A percentile compares a stretch with the other conserved stretches of the same genome.
Evolutionary conservation across 1,139 yeast species (phyloP).

Genomic region (Dujonia santamariae): DNA sequence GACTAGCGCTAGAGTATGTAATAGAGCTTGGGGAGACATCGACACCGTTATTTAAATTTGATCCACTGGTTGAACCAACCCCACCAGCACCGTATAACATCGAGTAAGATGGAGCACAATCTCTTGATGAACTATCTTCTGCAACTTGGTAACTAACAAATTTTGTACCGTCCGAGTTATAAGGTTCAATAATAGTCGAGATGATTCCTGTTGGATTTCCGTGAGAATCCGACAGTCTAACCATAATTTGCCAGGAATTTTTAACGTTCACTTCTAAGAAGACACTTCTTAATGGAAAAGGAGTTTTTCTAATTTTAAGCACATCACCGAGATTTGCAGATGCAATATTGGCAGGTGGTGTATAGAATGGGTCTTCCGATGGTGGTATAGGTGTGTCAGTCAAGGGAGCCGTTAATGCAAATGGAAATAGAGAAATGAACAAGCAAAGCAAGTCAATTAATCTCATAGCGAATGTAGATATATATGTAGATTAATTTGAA

Average conservation of each 20-base stretch:
- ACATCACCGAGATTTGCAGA: conserved; percentile 22
- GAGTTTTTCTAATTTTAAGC: conserved; percentile 22
- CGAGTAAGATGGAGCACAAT: conserved; percentile 35
- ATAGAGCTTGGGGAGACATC: no score
- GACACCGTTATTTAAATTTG: no score
- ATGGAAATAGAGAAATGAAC: conserved; percentile 1
- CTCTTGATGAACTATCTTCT: conserved; percentile 25
- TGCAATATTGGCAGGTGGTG: conserved; percentile 24
- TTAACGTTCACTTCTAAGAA: conserved; percentile 15
- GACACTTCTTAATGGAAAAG: conserved; percentile 16
- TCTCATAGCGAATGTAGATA: no score
- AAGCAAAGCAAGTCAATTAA: not conserved
- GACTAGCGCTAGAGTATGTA: no score
- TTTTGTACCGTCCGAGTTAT: conserved; percentile 24
- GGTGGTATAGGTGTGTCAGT: conserved; percentile 11
- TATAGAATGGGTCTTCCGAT: conserved; percentile 25
- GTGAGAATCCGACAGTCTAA: conserved; percentile 30
- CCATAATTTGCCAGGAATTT: conserved; percentile 29
- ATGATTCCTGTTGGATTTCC: conserved; percentile 31
- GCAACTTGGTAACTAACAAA: conserved; percentile 33
- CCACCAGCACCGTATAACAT: conserved; percentile 22
- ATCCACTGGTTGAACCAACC: no score
- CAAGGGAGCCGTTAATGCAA: conserved; percentile 5
- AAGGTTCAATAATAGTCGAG: conserved; percentile 31
- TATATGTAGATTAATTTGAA: no score